Conservation (phyloP, 2,329 filamentous ascomycete species). For the Karstenula rhodostoma region DNA sequence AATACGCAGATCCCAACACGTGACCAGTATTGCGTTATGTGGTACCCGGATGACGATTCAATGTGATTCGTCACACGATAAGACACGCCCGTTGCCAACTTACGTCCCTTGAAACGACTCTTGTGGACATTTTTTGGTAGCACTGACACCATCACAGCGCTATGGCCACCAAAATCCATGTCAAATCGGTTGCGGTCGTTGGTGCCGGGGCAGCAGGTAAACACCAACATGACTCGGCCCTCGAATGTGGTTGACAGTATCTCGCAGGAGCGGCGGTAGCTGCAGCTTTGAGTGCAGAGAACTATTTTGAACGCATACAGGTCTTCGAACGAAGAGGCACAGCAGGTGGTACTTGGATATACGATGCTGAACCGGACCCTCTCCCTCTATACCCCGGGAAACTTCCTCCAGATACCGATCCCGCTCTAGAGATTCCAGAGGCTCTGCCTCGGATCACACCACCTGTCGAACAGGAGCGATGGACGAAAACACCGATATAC, state of each 20-base stretch:
- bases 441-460: conserved; percentile 52
- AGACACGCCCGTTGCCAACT: background rate
- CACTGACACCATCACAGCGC: background rate
- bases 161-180: background rate
- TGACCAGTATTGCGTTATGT: conserved; percentile 8
- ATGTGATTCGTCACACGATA: conserved; percentile 2
- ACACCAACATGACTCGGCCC: background rate
- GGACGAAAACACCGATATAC: conserved; percentile 61
- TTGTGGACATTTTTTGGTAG: background rate
- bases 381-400: conserved; percentile 52
- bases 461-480: conserved; percentile 58
- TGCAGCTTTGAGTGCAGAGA: conserved; percentile 46
- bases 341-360: conserved; percentile 56
- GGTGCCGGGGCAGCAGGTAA: conserved; percentile 43
- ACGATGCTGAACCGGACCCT: conserved; percentile 55
- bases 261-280: conserved; percentile 43
- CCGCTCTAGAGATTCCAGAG: conserved; percentile 55
- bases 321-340: conserved; percentile 47
- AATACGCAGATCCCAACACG: background rate
- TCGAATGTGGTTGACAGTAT: background rate
- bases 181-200: conserved; percentile 36
- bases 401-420: conserved; percentile 57
- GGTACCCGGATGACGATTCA: conserved; percentile 3
- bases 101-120: background rate
- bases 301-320: conserved; percentile 42